These are phyloP conservation scores for Pulveroboletus sp. DNA, from an alignment of 768 basidiomycete genomes.

Conservation along the genomic window DNA sequence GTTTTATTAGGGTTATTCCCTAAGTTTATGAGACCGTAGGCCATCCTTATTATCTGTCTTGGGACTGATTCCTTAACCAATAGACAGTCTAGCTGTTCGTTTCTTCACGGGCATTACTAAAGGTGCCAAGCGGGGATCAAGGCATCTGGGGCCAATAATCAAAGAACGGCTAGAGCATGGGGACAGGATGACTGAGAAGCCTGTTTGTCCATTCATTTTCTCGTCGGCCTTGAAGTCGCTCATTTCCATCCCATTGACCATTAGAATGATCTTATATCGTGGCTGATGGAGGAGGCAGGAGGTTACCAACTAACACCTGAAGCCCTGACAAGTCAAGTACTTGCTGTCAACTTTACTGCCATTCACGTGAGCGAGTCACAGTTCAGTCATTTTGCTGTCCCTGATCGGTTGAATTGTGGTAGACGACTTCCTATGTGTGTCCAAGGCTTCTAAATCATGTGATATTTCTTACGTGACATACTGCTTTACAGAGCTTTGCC, in stretches of 20 bases:
- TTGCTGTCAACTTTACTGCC: conserved; percentile 17
- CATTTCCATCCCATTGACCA: background rate
- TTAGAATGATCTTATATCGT: conserved; percentile 34
- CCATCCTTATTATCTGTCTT: background rate
- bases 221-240: background rate
- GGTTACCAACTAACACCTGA: conserved; percentile 12
- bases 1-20: conserved; percentile 31
- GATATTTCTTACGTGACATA: no score
- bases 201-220: background rate
- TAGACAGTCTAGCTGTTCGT: conserved; percentile 14
- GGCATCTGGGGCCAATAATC: conserved; percentile 27
- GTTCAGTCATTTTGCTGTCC: no score
- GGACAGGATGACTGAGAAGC: background rate
- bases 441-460: background rate
- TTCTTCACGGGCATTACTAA: conserved; percentile 8
- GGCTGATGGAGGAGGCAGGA: conserved; percentile 28
- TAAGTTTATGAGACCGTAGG: conserved; percentile 30
- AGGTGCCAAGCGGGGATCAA: conserved; percentile 1
- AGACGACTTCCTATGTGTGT: conserved; percentile 13
- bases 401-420: no score
- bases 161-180: conserved; percentile 21
- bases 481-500: conserved; percentile 5
- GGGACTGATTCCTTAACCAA: background rate
- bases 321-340: conserved; percentile 19
- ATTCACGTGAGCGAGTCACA: conserved; percentile 17